Evolutionary conservation across 495 filamentous ascomycete genomes (phyloP), one percentile per base, ranked within the genome.

Genomic region (Oidiodendron maius): DNA sequence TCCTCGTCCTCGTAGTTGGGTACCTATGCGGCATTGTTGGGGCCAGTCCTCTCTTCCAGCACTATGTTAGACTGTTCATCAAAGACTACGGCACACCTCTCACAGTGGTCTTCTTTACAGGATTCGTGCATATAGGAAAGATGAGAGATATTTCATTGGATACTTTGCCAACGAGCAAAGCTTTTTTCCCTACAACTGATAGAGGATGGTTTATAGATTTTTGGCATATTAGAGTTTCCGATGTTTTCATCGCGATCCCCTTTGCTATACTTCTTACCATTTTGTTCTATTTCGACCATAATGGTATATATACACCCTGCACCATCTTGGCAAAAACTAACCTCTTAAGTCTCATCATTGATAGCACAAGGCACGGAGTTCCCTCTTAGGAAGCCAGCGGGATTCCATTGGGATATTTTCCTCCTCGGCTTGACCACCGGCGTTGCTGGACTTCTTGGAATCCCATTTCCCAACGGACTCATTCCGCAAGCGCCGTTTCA

Each of bases 371-470:
- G 87, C 37, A 94, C 83, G 35, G 86, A 96, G 57, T 97, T 95
- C 59, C 91, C 91, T 1, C 77, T 96, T 17, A 76, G 76, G 11
- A 97, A 97, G 56, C 91, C 91, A 4, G 89, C 89, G 25, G 91
- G 91, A 9, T 96, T 96, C 63, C 91, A 96, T 71, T 96, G 90
- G 90, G 91, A 96, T 57, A 61, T 96, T 41, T 96, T 93, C 74
- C 80, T 96, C 22, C 81, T 96, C 1, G 91, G 91, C 12, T 68
- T 89, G 11, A 96, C 91, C 3, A 95, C 91, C 0, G 85, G 84
- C 45, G 65, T 96, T 15, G 83, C 84, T 13, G 91, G 91, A 5
- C 67, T 97, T 8, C 70, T 96, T 17, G 91, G 91, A 3, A 76
- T 97, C 23, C 91, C 91, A 13, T 85, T 91, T 53, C 91, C 91